phyloP scores from a whole-genome alignment of 176 grass and related monocot species.

The Triticum timopheevii region DNA sequence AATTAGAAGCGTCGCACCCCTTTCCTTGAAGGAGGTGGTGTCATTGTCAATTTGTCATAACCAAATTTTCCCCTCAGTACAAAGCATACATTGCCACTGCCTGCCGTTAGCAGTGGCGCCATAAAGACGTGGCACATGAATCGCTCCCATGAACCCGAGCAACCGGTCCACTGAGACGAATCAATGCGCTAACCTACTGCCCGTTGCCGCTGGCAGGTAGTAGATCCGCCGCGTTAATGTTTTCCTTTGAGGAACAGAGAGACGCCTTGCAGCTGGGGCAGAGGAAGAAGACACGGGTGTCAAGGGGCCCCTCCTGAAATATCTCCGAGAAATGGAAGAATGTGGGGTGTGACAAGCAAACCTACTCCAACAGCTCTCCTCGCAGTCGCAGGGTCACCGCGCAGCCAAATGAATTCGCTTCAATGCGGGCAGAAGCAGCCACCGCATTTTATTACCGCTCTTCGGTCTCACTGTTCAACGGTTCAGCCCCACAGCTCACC shows the following conservation, averaged over 20 bases:
- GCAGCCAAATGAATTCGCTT: constrained; percentile 40
- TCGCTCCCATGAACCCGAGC: constrained; percentile 12
- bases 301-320: constrained; percentile 17
- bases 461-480: neutral
- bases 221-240: constrained; percentile 26
- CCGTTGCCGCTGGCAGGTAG: neutral
- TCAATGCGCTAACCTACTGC: constrained; percentile 27
- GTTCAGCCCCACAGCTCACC: neutral
- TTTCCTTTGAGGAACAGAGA: neutral
- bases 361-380: neutral
- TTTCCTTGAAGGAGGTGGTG: neutral
- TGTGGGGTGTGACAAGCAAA: neutral
- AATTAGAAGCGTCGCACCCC: no score
- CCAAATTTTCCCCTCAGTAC: neutral
- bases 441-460: neutral
- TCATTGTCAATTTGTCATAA: neutral
- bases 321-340: constrained; percentile 33
- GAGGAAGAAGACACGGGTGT: neutral
- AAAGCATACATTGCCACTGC: neutral
- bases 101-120: neutral
- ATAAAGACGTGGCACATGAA: constrained; percentile 30
- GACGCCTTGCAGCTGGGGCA: constrained; percentile 8
- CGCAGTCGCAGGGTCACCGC: neutral
- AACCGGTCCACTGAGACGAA: neutral
- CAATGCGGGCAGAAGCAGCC: constrained; percentile 30